These are phyloP conservation scores for Colletotrichum spaethianum DNA, from an alignment of 2,329 filamentous ascomycete genomes.

Conservation along the genomic window DNA sequence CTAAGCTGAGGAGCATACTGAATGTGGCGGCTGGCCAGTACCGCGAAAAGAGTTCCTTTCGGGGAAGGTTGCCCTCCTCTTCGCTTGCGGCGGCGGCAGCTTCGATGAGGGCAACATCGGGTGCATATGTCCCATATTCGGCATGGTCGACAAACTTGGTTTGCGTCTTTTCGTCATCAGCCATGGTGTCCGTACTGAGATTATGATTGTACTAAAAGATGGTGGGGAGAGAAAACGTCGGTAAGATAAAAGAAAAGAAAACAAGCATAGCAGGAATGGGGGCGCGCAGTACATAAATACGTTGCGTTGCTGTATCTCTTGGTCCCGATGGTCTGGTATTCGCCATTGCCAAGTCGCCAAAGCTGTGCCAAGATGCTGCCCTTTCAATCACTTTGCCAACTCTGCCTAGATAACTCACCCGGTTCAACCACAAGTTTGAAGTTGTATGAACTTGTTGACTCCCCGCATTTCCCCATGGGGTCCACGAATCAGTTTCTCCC, in stretches of 20 bases:
- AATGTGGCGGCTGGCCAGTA: constrained; percentile 50
- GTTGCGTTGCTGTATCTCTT: not conserved
- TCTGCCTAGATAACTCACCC: constrained; percentile 5
- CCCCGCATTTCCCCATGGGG: constrained; percentile 24
- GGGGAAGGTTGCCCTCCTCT: constrained; percentile 47
- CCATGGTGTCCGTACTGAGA: not conserved
- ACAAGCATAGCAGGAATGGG: not conserved
- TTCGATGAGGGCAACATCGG: constrained; percentile 51
- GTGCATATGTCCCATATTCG: constrained; percentile 45
- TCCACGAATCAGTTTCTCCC: constrained; percentile 10
- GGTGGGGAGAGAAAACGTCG: not conserved
- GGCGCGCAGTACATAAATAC: not conserved
- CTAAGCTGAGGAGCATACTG: constrained; percentile 49
- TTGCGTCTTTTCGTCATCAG: constrained; percentile 27
- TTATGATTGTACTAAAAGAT: not conserved
- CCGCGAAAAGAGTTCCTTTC: constrained; percentile 50
- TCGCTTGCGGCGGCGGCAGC: constrained; percentile 50
- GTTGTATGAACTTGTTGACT: not conserved
- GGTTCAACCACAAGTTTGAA: not conserved
- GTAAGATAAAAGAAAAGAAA: not conserved
- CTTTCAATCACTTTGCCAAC: constrained; percentile 1
- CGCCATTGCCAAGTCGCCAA: constrained; percentile 16
- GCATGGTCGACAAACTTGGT: constrained; percentile 41
- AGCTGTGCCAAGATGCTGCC: constrained; percentile 18
- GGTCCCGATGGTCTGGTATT: constrained; percentile 23